Percentiles rank a stretch among this genome's conserved stretches.
Conservation (phyloP, 1,284 basidiomycete species). For the Inonotus obliquus region DNA sequence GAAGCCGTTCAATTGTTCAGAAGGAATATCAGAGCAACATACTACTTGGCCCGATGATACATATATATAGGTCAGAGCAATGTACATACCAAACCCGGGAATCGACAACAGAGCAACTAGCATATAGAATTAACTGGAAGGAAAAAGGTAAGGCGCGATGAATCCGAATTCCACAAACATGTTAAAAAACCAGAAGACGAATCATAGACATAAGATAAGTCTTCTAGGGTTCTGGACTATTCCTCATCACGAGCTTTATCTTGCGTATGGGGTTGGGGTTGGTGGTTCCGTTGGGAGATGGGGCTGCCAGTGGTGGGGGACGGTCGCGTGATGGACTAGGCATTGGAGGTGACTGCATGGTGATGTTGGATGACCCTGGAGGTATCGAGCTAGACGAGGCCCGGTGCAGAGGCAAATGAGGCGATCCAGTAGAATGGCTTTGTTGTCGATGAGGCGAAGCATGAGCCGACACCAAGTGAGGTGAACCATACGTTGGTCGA, state of each 20-base stretch:
- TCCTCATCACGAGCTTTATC: constrained; percentile 18
- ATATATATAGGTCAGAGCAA: no score
- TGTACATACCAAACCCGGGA: no score
- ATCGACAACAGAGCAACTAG: no score
- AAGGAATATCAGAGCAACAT: no score
- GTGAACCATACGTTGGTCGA: constrained; percentile 1
- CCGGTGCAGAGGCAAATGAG: background rate
- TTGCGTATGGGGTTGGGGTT: constrained; percentile 7
- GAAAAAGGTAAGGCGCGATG: no score
- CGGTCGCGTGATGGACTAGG: background rate
- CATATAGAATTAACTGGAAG: no score
- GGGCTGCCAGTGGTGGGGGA: background rate
- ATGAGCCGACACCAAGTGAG: constrained; percentile 1
- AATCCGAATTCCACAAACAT: no score
- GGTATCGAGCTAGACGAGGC: background rate
- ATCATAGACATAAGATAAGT: background rate
- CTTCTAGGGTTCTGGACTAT: background rate
- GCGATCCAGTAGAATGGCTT: constrained; percentile 7
- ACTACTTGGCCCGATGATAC: no score
- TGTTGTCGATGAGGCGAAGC: constrained; percentile 2
- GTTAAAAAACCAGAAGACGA: no score
- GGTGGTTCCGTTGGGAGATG: background rate
- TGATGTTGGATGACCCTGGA: background rate
- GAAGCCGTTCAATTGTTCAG: no score
- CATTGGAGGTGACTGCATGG: background rate